Evolutionary conservation across 441 rosid genomes (phyloP), one percentile per base, ranked within the genome.

Genomic region (Adansonia grandidieri): DNA sequence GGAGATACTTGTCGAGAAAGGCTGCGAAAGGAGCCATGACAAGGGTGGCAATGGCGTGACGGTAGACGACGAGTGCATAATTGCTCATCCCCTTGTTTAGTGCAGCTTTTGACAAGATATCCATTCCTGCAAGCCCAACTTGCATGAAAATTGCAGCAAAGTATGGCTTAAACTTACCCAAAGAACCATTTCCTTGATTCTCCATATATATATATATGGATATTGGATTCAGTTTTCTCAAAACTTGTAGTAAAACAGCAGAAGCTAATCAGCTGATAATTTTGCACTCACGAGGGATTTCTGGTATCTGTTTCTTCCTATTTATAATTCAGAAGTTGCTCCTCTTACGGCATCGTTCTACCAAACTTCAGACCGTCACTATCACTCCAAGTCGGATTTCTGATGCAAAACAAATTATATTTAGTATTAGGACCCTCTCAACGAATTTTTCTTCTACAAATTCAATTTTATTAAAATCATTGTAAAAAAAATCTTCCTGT

Each of bases 41-140:
- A 15, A 92, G 14, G 73, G 98, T 90, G 79, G 99, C 98, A 15
- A 92, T 84, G 0, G 92, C 97, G 0, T 93, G 97, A 22, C 98
- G 94, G 74, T 96, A 96, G 42, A 92, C 98, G 0, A 92, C 97
- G 24, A 92, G 90, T 1, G 89, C 98, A 22, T 89, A 96, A 61
- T 85, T 91, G 86, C 99, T 96, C 94, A 93, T 93, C 63, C 99
- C 99, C 75, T 83, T 75, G 85, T 90, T 89, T 6, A 93, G 80
- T 11, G 93, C 99, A 48, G 92, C 94, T 76, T 92, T 96, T 19
- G 91, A 81, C 13, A 92, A 85, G 80, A 93, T 79, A 70, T 93
- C 99, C 99, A 96, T 92, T n/a, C 99, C 99, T 4, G 97, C 94
- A 10, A 93, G 60, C 1, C 97, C 99, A 0, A 88, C 84, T 85